Percentiles rank a stretch among this genome's conserved stretches.
These are phyloP conservation scores for Astrocystis sublimbata DNA, from an alignment of 495 filamentous ascomycete species.

Conservation along the genomic window DNA sequence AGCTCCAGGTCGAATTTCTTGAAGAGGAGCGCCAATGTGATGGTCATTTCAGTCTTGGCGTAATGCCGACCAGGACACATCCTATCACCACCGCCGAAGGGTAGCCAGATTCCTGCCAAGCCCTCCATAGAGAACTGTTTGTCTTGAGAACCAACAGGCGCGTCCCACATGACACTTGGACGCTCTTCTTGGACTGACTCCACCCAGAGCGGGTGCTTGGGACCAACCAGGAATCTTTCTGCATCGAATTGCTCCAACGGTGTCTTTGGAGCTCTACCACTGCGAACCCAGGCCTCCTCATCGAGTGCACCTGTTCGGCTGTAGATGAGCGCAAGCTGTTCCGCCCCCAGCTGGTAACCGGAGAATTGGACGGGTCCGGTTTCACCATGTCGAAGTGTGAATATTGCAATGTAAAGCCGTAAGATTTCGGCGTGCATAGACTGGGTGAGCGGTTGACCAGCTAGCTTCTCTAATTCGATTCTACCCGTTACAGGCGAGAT, in stretches of 20 bases:
- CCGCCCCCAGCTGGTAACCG: constrained; percentile 12
- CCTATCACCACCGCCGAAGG: constrained; percentile 35
- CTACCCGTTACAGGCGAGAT: background rate
- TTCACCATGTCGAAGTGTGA: constrained; percentile 31
- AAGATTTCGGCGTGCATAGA: constrained; percentile 21
- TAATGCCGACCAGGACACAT: constrained; percentile 39
- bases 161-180: no score
- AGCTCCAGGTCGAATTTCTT: constrained; percentile 36
- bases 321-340: background rate
- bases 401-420: constrained; percentile 7
- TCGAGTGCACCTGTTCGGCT: background rate
- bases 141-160: background rate
- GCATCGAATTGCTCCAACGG: constrained; percentile 25
- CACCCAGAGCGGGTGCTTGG: background rate
- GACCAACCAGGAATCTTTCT: constrained; percentile 16
- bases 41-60: constrained; percentile 35
- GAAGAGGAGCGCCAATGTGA: constrained; percentile 29
- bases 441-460: constrained; percentile 14
- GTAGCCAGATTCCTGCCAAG: constrained; percentile 30
- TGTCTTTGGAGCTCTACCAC: constrained; percentile 11
- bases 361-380: constrained; percentile 25
- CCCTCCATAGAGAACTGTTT: constrained; percentile 29
- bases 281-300: background rate
- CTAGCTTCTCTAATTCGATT: constrained; percentile 10
- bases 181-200: background rate